phyloP scores from a whole-genome alignment of 2,329 filamentous ascomycete genomes.

The Diplodia corticola region DNA sequence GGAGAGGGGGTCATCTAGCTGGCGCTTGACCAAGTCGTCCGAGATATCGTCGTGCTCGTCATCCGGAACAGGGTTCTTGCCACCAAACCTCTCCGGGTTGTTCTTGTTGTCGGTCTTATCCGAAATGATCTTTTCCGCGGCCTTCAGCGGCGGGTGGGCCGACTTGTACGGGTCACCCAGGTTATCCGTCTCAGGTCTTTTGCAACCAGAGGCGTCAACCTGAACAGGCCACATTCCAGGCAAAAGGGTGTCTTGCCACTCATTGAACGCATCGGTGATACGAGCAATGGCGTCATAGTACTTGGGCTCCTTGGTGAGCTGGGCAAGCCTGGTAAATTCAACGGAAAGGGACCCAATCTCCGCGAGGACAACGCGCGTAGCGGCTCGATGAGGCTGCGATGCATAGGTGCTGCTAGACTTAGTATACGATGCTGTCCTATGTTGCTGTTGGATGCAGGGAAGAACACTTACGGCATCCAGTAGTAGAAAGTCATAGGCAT shows the following conservation, averaged over 20 bases:
- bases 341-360: slow-evolving; percentile 51
- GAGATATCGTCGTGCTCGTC: slow-evolving; percentile 5
- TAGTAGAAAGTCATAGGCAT: slow-evolving; percentile 63
- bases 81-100: slow-evolving; percentile 11
- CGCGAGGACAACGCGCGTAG: slow-evolving; percentile 46
- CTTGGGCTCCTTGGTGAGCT: slow-evolving; percentile 47
- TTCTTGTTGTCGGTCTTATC: not conserved
- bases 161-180: not conserved
- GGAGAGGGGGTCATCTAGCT: slow-evolving; percentile 11
- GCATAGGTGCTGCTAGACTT: slow-evolving; percentile 17
- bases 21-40: not conserved
- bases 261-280: slow-evolving; percentile 44
- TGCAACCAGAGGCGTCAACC: slow-evolving; percentile 38
- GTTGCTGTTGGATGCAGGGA: slow-evolving; percentile 37
- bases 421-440: not conserved
- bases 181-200: not conserved
- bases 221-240: slow-evolving; percentile 52
- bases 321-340: slow-evolving; percentile 51
- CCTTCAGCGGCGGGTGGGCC: not conserved
- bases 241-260: slow-evolving; percentile 46
- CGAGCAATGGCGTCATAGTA: slow-evolving; percentile 51
- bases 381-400: slow-evolving; percentile 40
- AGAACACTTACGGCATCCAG: slow-evolving; percentile 49
- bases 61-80: slow-evolving; percentile 21
- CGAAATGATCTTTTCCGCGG: not conserved